Evolutionary conservation across 2,329 filamentous ascomycete species (phyloP).

Genomic region (Plectosphaerella cucumerina): DNA sequence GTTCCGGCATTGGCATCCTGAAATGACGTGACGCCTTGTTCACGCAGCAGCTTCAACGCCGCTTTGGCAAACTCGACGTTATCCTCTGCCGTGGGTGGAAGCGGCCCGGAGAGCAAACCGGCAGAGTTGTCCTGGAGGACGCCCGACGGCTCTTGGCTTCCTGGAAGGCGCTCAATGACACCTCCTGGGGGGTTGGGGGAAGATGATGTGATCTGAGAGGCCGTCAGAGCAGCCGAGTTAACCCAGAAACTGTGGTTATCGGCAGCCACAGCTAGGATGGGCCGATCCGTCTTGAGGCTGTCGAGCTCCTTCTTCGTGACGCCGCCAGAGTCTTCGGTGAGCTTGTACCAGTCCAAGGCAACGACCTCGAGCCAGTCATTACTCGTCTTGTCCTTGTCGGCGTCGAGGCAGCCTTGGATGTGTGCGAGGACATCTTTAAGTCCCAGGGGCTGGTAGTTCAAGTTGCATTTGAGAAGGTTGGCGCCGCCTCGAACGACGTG

Average conservation of each 20-base stretch:
- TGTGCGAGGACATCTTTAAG: constrained; percentile 14
- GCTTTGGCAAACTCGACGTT: constrained; percentile 16
- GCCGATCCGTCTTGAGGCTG: constrained; percentile 3
- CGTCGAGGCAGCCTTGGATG: constrained; percentile 18
- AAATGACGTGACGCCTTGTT: constrained; percentile 21
- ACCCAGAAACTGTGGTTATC: constrained; percentile 5
- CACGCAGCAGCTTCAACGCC: constrained; percentile 19
- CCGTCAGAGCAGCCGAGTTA: constrained; percentile 18
- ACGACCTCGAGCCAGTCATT: constrained; percentile 20
- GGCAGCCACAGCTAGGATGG: background rate
- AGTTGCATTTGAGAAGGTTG: constrained; percentile 19
- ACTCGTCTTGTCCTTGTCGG: constrained; percentile 15
- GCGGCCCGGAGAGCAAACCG: constrained; percentile 14
- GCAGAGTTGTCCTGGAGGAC: constrained; percentile 17
- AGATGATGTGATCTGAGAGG: constrained; percentile 15
- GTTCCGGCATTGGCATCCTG: constrained; percentile 17
- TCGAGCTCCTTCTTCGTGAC: constrained; percentile 3
- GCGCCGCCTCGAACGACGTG: constrained; percentile 17
- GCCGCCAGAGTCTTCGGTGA: background rate
- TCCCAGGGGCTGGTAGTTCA: constrained; percentile 19
- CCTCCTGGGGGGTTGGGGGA: constrained; percentile 16
- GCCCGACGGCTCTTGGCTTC: constrained; percentile 19
- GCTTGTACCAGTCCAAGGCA: constrained; percentile 6
- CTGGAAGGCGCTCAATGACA: constrained; percentile 17
- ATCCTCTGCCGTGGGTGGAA: constrained; percentile 13